phyloP scores from a whole-genome alignment of 176 grass and related monocot genomes.

The Rhynchospora breviuscula region DNA sequence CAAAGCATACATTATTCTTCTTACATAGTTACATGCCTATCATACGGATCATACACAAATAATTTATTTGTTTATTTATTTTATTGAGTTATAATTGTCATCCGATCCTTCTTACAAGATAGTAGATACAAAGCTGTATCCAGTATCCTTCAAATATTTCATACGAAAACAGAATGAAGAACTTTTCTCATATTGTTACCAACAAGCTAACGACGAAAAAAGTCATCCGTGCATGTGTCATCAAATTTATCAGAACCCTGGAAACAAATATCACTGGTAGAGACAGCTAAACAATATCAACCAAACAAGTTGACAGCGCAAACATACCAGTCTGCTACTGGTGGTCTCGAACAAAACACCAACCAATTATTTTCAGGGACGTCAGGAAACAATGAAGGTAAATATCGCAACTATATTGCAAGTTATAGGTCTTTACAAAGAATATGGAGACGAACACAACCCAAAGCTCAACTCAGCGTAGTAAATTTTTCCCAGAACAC shows the following conservation, averaged over 20 bases:
- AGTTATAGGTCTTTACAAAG: conserved; percentile 1
- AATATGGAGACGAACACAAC: not conserved
- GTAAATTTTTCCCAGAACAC: not conserved
- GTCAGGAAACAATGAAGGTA: not conserved
- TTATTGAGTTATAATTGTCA: too few relatives aligned
- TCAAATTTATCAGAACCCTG: not conserved
- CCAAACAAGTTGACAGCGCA: too few relatives aligned
- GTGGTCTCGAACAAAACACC: not conserved
- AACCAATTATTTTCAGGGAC: not conserved
- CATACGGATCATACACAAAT: too few relatives aligned
- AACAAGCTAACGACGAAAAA: not conserved
- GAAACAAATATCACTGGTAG: too few relatives aligned
- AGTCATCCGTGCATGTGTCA: not conserved
- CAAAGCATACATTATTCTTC: not conserved
- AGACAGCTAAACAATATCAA: too few relatives aligned
- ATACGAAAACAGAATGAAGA: too few relatives aligned
- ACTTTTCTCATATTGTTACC: not conserved
- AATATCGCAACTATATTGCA: conserved; percentile 20
- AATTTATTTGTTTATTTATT: not conserved
- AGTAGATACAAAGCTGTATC: too few relatives aligned
- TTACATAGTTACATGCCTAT: too few relatives aligned
- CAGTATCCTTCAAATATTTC: too few relatives aligned
- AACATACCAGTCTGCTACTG: not conserved
- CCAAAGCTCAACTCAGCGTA: conserved; percentile 11
- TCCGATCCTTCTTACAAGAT: too few relatives aligned